phyloP scores from a whole-genome alignment of 1,139 yeast species.

The Magnusiomyces tetraspermus region DNA sequence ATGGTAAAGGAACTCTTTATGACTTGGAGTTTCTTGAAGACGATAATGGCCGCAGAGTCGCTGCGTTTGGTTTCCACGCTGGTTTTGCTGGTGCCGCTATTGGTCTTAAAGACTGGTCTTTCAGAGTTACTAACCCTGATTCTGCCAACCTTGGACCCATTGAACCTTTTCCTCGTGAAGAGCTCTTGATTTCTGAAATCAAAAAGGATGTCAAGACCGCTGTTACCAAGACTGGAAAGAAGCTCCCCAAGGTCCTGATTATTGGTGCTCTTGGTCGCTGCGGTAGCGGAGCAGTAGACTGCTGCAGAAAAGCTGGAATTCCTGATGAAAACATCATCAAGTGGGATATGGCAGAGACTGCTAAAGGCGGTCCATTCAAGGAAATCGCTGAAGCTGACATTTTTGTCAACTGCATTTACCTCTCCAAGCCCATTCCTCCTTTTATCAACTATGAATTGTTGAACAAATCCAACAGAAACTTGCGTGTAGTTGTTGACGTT shows the following conservation, averaged over 20 bases:
- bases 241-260: conserved; percentile 68
- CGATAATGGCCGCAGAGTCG: conserved; percentile 94
- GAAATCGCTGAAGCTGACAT: conserved; percentile 83
- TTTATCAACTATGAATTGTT: conserved; percentile 64
- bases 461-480: conserved; percentile 55
- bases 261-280: conserved; percentile 98
- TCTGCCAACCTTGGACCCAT: conserved; percentile 57
- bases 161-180: conserved; percentile 74
- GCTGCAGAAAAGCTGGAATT: conserved; percentile 72
- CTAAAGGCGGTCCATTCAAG: conserved; percentile 92
- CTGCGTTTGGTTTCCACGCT: conserved; percentile 97
- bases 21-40: conserved; percentile 92
- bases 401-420: conserved; percentile 90
- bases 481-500: conserved; percentile 91
- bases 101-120: conserved; percentile 90
- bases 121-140: conserved; percentile 65
- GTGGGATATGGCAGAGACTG: conserved; percentile 98
- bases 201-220: conserved; percentile 53
- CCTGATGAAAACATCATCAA: conserved; percentile 75
- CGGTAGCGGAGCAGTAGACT: conserved; percentile 94
- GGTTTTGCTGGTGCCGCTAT: conserved; percentile 99
- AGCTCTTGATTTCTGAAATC: conserved; percentile 60
- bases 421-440: conserved; percentile 89
- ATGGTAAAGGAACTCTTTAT: conserved; percentile 81
- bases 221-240: conserved; percentile 49